Conservation (phyloP, 441 rosid genomes). For the Pelargonium exstipulatum region DNA sequence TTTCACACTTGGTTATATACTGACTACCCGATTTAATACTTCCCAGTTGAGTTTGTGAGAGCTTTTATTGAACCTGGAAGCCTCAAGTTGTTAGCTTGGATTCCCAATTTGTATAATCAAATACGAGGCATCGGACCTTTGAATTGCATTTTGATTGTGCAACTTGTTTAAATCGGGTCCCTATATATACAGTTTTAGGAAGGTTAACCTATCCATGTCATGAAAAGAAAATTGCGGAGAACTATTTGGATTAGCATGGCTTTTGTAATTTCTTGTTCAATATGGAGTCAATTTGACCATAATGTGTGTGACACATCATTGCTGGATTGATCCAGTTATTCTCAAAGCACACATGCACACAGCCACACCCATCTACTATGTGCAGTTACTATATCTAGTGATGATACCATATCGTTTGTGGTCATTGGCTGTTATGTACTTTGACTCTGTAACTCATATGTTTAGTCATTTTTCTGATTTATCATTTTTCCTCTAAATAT, state of each 20-base stretch:
- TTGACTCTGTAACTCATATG: background rate
- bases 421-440: conserved; percentile 8
- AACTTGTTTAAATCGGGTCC: background rate
- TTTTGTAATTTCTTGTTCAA: background rate
- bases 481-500: conserved; percentile 18
- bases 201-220: background rate
- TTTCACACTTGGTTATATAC: background rate
- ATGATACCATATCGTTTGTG: background rate
- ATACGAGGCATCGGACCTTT: background rate
- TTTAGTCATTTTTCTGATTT: conserved; percentile 17
- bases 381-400: background rate
- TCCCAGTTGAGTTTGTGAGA: background rate
- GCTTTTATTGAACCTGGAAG: background rate
- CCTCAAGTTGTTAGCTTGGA: background rate
- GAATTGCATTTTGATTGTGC: background rate
- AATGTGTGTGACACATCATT: background rate
- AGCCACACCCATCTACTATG: background rate
- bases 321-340: background rate
- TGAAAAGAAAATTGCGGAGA: background rate
- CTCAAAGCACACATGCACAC: background rate
- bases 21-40: too few species aligned
- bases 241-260: background rate
- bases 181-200: background rate
- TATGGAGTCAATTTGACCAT: background rate
- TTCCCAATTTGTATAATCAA: background rate